Conservation (phyloP, 176 grass and related monocot species). For the Puccinellia tenuiflora region DNA sequence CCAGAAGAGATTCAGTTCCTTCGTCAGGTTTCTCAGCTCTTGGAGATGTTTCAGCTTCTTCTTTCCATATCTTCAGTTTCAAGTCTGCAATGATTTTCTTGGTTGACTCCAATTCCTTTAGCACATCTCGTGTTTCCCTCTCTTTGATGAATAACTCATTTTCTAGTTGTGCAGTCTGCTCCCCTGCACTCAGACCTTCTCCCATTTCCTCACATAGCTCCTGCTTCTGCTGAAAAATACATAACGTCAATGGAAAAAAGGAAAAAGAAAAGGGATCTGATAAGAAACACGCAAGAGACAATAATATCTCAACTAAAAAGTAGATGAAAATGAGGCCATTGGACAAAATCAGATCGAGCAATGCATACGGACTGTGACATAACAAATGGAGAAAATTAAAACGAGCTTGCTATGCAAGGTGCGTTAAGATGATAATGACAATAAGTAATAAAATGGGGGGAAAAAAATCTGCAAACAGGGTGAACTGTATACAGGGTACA, state of each 20-base stretch:
- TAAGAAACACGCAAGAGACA: background rate
- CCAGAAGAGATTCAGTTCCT: background rate
- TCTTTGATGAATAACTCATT: constrained; percentile 76
- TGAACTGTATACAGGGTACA: background rate
- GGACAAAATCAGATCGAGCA: background rate
- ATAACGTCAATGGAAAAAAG: background rate
- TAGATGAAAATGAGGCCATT: background rate
- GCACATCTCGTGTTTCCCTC: constrained; percentile 67
- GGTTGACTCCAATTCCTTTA: constrained; percentile 77
- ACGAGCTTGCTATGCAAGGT: background rate
- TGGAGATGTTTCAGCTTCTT: constrained; percentile 21
- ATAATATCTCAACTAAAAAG: background rate
- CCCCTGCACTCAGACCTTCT: constrained; percentile 17
- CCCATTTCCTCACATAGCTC: constrained; percentile 32
- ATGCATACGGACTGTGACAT: background rate
- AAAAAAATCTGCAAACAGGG: background rate
- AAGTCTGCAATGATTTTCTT: constrained; percentile 68
- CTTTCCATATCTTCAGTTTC: constrained; percentile 66
- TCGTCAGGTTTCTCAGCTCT: background rate
- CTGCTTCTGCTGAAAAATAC: constrained; percentile 36
- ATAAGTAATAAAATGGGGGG: background rate
- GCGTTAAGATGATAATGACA: background rate
- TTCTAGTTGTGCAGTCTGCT: constrained; percentile 63
- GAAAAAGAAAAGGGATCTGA: background rate
- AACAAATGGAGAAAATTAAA: background rate